Percentiles rank a stretch among this genome's conserved stretches.
phyloP scores from a whole-genome alignment of 148 eudicot genomes.

The Silene conica region DNA sequence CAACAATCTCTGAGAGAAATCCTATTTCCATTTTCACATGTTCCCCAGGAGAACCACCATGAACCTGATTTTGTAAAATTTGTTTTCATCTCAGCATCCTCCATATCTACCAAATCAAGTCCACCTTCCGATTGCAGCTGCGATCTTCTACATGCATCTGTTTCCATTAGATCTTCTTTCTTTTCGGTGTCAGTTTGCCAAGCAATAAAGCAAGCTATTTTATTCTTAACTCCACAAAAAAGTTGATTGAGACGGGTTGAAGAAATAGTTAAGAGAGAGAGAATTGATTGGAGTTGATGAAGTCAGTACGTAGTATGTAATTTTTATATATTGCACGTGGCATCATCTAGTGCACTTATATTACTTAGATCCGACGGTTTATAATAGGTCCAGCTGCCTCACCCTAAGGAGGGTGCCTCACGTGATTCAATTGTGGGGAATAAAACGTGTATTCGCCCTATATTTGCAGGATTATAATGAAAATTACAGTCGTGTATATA shows the following conservation, averaged over 20 bases:
- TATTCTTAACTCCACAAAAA: conserved; percentile 38
- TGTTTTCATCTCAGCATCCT: conserved; percentile 19
- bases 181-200: conserved; percentile 36
- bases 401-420: too few species aligned
- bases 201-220: conserved; percentile 39
- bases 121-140: conserved; percentile 29
- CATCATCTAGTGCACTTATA: too few species aligned
- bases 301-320: too few species aligned
- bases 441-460: too few species aligned
- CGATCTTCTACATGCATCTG: conserved; percentile 25
- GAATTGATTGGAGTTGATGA: too few species aligned
- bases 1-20: conserved; percentile 22
- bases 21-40: conserved; percentile 19
- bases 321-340: too few species aligned
- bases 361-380: too few species aligned
- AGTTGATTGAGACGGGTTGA: conserved; percentile 45
- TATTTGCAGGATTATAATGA: too few species aligned
- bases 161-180: conserved; percentile 30
- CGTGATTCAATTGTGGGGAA: too few species aligned
- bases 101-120: conserved; percentile 25
- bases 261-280: too few species aligned
- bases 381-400: too few species aligned
- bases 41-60: conserved; percentile 17
- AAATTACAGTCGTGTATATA: too few species aligned
- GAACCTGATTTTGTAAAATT: conserved; percentile 25